Evolutionary conservation across 345 rosid genomes (phyloP), one percentile per base, ranked within the genome.

Genomic region (Gossypium rotundifolium): DNA sequence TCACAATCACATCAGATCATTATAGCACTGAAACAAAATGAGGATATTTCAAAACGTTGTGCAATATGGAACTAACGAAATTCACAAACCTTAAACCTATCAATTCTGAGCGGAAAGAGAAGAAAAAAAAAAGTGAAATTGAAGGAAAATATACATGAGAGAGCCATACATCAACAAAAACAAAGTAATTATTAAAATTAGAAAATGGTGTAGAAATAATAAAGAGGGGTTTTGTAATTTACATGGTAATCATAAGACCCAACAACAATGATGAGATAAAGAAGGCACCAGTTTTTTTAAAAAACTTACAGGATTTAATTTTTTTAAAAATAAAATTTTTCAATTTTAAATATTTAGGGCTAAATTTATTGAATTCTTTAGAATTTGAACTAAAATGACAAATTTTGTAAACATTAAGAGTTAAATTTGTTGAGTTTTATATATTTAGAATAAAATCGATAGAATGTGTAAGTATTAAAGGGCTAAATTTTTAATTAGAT

Each of bases 251-350:
- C 87, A 65, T 89, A 91, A 83, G 94, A 72, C 65, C 98, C 87
- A 60, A 88, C 93, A 72, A 92, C 83, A 18, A 95, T 97, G 84
- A 92, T 92, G 79, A 88, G 90, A 70, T 87, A 82, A 2, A 94
- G 89, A 53, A 85, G 82, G 79, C 89, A 89, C 45, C 81, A 84
- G 77, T 29, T 29, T 29, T 29, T 29, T 29, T 29, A 0, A 29
- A 29, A 29, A 29, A 29, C 5, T 29, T 29, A 29, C 33, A 29
- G 0, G 3, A 27, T 27, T 27, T 27, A 27, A 27, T 0, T 29
- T 29, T 29, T 29, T 0, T 1, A 3, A 29, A 29, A 3, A 29
- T 29, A 29, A 29, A 29, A 3, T 0, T 3, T 29, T 3, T 29
- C 3, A 29, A 3, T 29, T 29, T 0, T 29, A 29, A 29, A 29